Conservation (phyloP, 2,329 filamentous ascomycete genomes). For the Tolypocladium guangdongense region DNA sequence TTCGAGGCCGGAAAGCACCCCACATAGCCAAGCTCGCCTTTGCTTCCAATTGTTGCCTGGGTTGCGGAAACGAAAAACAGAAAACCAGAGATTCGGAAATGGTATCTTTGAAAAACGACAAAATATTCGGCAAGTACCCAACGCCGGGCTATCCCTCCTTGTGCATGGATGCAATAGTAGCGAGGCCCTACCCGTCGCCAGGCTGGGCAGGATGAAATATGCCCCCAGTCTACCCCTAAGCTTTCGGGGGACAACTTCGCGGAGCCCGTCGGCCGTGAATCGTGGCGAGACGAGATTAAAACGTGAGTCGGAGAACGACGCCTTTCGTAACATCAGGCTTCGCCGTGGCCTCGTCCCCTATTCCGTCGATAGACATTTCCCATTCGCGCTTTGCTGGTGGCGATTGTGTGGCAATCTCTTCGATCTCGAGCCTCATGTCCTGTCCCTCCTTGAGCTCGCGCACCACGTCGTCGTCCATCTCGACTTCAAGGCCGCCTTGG, state of each 20-base stretch:
- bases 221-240: neutral
- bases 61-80: neutral
- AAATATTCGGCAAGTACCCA: neutral
- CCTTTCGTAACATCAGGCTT: neutral
- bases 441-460: slow-evolving; percentile 78
- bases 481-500: slow-evolving; percentile 64
- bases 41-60: neutral
- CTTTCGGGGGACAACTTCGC: neutral
- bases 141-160: neutral
- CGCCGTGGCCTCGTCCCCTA: slow-evolving; percentile 14
- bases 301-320: slow-evolving; percentile 1
- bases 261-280: neutral
- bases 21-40: neutral
- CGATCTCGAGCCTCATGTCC: slow-evolving; percentile 71
- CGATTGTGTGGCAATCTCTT: slow-evolving; percentile 27
- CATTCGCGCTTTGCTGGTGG: slow-evolving; percentile 40
- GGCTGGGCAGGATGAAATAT: neutral
- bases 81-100: neutral
- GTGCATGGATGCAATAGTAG: neutral
- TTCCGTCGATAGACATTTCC: slow-evolving; percentile 48
- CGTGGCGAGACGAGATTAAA: neutral
- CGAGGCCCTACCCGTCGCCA: neutral
- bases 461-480: slow-evolving; percentile 85
- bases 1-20: neutral
- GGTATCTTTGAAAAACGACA: neutral